Evolutionary conservation across 805 yeast genomes (phyloP), one percentile per base, ranked within the genome.

Genomic region (Wickerhamiella brachini): DNA sequence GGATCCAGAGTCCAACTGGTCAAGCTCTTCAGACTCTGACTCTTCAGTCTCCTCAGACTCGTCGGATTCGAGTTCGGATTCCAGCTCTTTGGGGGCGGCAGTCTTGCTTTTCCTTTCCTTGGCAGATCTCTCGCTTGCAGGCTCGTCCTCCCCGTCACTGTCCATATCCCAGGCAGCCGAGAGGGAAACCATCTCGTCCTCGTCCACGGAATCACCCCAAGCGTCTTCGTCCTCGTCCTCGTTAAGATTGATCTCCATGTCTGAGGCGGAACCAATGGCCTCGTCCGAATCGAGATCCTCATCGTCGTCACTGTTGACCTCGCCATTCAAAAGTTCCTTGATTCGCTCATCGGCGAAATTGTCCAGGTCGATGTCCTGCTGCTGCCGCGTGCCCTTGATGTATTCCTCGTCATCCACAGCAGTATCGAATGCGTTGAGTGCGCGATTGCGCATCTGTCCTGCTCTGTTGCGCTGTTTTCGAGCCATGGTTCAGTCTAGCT

Each of bases 101-200:
- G n/a, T n/a, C n/a, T 8, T 8, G 26, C 9, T 47, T 10, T 9
- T 22, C 18, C 15, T 15, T 38, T 12, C n/a, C n/a, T 26, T 17
- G 6, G 12, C 45, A 24, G 47, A n/a, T 15, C 38, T 8, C 6
- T n/a, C 21, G 12, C 13, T 21, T 24, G 26, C 8, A 24, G 26
- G 8, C 52, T 49, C 53, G 38, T 37, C 41, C 5, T 37, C 41
- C 5, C 77, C 81, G 26, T 64, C 68, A 31, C 81, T 86, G 63
- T 85, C 93, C 66, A 79, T 66, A 61, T 84, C 96, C 95, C 95
- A 87, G 2, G 85, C 88, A 57, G 81, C 88, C n/a, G 95, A 83
- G 41, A 88, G 70, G 0, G 94, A 77, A 53, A 83, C 74, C 50
- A 88, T 72, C 57, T 86, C 84, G 29, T 66, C 71, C 62, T 86